A percentile compares a stretch with the other conserved stretches of the same genome.
Evolutionary conservation across 441 rosid genomes (phyloP).

Genomic region (Corymbia citriodora): DNA sequence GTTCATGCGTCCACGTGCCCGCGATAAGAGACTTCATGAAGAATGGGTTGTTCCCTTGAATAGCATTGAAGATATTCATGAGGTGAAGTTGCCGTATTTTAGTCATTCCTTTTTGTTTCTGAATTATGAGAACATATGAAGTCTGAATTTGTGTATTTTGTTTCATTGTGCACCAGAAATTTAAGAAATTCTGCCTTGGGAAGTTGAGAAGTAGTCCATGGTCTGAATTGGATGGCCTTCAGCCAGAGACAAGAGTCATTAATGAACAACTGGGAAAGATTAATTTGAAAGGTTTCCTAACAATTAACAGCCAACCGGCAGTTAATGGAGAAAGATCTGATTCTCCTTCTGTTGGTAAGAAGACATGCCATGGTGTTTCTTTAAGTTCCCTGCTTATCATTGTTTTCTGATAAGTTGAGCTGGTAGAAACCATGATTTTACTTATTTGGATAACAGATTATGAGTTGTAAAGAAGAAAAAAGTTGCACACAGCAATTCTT

Average conservation of each 20-base stretch:
- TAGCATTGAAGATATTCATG: conserved; percentile 65
- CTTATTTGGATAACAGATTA: not conserved
- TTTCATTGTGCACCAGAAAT: conserved; percentile 39
- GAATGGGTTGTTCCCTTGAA: conserved; percentile 81
- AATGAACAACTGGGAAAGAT: conserved; percentile 75
- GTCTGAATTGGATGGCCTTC: conserved; percentile 93
- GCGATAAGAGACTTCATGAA: conserved; percentile 85
- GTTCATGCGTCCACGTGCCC: conserved; percentile 88
- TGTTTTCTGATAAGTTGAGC: not conserved
- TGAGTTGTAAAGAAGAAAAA: not conserved
- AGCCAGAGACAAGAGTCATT: conserved; percentile 90
- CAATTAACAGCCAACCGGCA: conserved; percentile 98
- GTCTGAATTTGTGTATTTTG: not conserved
- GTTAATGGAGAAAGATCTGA: conserved; percentile 84
- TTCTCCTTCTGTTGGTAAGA: conserved; percentile 74
- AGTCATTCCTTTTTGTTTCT: not conserved
- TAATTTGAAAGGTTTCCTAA: conserved; percentile 82
- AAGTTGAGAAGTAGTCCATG: conserved; percentile 82
- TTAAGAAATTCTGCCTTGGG: conserved; percentile 74
- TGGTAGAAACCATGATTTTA: not conserved
- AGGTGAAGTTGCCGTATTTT: conserved; percentile 36
- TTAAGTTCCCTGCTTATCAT: not conserved
- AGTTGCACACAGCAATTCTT: not conserved
- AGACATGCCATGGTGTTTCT: not conserved
- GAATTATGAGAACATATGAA: not conserved